Base-by-base conservation (phyloP, 169 alveolate genomes). In the Ichthyophthirius multifiliis region DNA sequence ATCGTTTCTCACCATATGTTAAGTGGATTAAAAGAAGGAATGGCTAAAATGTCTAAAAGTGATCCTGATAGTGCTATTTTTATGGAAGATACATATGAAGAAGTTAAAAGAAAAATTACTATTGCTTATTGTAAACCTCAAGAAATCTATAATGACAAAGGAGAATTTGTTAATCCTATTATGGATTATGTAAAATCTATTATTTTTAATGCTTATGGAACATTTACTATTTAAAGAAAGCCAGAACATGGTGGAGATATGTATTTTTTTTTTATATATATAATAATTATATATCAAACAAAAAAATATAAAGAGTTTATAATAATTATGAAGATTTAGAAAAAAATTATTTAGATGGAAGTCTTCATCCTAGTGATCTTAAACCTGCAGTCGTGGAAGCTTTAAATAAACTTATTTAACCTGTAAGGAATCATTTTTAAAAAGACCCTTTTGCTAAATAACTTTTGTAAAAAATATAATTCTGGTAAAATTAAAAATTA, bases 31-130 rank as follows among this genome's bases (percentile, higher is more conserved):
- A 89, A 94, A 74, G 98, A 98, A 81, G 99, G 99, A 35, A 99
- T 98, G 76, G 99, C 96, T 76, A 99, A 98, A 88, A 98, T 98
- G 99, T 92, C 99, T 62, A 99, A 99, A 90, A 90, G 97, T 63
- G 97, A 94, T 84, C 97, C 94, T 55, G 97, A 97, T 75, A 96
- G 99, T 4, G 99, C 99, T 0, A 97, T 99, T 73, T 99, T 98
- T 88, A 98, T 99, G 99, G 99, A 99, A 84, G 99, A 99, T 82
- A 37, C 95, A 18, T 94, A 94, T 3, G 98, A 96, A 74, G 99
- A 95, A 34, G 99, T 98, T 32, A 88, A 92, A 20, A 82, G 97
- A 65, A 99, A 99, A 85, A 98, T 99, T 71, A 97, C 97, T 83
- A 95, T 96, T 73, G 99, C 99, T 16, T 98, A 83, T 89, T 99